A percentile compares a stretch with the other conserved stretches of the same genome.
These are phyloP conservation scores for Daedaleopsis nitida DNA, from an alignment of 768 basidiomycete species.

Conservation along the genomic window DNA sequence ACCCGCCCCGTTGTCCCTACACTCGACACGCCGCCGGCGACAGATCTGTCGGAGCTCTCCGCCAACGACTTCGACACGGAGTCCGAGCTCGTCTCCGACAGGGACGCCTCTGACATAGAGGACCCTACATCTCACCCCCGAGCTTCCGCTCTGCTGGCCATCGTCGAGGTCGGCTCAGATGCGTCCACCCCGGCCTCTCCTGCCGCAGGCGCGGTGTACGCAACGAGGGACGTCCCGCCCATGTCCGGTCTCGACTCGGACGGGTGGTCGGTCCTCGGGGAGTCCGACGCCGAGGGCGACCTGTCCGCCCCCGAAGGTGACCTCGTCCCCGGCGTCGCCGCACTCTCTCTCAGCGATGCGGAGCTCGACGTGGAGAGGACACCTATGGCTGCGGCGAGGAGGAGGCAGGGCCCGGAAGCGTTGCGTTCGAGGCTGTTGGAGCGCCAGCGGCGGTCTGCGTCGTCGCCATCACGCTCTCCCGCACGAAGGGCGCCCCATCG, in stretches of 20 bases:
- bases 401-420: conserved; percentile 25
- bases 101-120: conserved; percentile 27
- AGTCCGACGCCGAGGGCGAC: conserved; percentile 27
- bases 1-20: conserved; percentile 43
- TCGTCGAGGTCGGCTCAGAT: conserved; percentile 28
- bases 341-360: conserved; percentile 36
- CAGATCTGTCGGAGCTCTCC: conserved; percentile 57
- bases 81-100: conserved; percentile 31
- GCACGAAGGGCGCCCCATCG: conserved; percentile 37
- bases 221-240: conserved; percentile 13
- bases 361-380: conserved; percentile 30
- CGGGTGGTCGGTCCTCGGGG: conserved; percentile 42
- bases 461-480: conserved; percentile 60
- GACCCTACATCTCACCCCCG: conserved; percentile 2
- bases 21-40: conserved; percentile 73
- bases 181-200: conserved; percentile 29
- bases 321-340: conserved; percentile 35
- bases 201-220: conserved; percentile 28
- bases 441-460: conserved; percentile 40
- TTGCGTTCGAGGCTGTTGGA: conserved; percentile 35
- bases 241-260: conserved; percentile 24
- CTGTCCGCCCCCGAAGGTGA: conserved; percentile 17
- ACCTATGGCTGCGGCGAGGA: conserved; percentile 23
- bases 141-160: conserved; percentile 22
- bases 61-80: conserved; percentile 53